phyloP scores from a whole-genome alignment of 73 alveolate genomes.

The Tetrahymena thermophila region DNA sequence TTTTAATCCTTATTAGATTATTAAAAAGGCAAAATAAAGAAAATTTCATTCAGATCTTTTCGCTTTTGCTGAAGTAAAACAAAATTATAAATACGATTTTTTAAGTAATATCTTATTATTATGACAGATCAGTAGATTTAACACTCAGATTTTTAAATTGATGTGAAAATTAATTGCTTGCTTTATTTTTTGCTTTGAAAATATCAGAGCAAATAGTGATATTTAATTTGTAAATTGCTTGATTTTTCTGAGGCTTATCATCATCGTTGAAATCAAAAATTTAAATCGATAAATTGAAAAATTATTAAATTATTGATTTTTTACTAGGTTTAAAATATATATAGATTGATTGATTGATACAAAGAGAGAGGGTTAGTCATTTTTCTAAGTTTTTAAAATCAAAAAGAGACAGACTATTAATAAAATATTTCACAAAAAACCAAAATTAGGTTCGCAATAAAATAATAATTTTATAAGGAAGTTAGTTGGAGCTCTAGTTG shows the following conservation, averaged over 20 bases:
- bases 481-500: neutral
- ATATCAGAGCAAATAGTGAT: neutral
- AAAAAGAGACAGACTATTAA: neutral
- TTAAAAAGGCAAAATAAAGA: too few species aligned
- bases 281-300: neutral
- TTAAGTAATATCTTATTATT: neutral
- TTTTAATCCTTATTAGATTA: too few species aligned
- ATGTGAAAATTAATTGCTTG: neutral
- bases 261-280: neutral
- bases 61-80: neutral
- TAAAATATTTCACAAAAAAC: too few species aligned
- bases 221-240: neutral
- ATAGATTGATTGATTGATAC: too few species aligned
- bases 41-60: too few species aligned
- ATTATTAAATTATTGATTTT: neutral
- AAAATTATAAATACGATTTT: neutral
- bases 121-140: neutral
- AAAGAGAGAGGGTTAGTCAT: neutral
- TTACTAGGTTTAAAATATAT: neutral
- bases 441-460: neutral
- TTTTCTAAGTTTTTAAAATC: neutral
- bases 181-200: neutral
- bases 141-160: neutral
- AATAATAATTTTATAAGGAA: neutral
- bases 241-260: neutral